A percentile compares a stretch with the other conserved stretches of the same genome.
These are phyloP conservation scores for Leersia perrieri DNA, from an alignment of 176 grass and related monocot genomes.

Conservation along the genomic window DNA sequence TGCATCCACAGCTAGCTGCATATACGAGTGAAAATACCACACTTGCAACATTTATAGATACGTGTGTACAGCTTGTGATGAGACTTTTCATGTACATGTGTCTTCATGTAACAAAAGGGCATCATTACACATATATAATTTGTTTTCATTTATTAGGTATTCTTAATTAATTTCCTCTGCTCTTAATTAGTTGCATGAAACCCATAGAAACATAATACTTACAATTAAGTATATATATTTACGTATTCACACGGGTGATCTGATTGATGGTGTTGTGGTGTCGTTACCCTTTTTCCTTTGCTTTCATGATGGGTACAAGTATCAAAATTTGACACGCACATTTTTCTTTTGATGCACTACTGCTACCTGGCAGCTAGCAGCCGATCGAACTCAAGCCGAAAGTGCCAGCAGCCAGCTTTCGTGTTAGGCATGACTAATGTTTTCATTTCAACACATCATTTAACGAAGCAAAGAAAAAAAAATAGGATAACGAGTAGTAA, in stretches of 20 bases:
- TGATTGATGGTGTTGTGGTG: neutral
- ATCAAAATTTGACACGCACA: constrained; percentile 52
- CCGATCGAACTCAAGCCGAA: neutral
- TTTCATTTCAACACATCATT: constrained; percentile 37
- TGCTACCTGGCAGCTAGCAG: constrained; percentile 36
- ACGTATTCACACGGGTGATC: neutral
- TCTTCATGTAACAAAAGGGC: neutral
- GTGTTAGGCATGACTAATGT: constrained; percentile 42
- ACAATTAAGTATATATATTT: neutral
- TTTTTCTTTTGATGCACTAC: constrained; percentile 12
- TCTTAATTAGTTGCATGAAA: neutral
- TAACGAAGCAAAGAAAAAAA: constrained; percentile 4
- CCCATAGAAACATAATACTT: neutral
- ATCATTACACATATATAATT: neutral
- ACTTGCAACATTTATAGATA: neutral
- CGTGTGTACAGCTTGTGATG: neutral
- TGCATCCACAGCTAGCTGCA: neutral
- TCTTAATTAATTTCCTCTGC: neutral
- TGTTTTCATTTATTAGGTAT: neutral
- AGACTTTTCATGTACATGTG: neutral
- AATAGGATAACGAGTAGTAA: neutral
- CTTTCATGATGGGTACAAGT: constrained; percentile 45
- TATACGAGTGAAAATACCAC: neutral
- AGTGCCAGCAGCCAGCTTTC: constrained; percentile 1
- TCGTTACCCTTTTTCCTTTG: constrained; percentile 17